A percentile compares a stretch with the other conserved stretches of the same genome.
Conservation (phyloP, 179 eudicot genomes). For the Beta lomatogona region DNA sequence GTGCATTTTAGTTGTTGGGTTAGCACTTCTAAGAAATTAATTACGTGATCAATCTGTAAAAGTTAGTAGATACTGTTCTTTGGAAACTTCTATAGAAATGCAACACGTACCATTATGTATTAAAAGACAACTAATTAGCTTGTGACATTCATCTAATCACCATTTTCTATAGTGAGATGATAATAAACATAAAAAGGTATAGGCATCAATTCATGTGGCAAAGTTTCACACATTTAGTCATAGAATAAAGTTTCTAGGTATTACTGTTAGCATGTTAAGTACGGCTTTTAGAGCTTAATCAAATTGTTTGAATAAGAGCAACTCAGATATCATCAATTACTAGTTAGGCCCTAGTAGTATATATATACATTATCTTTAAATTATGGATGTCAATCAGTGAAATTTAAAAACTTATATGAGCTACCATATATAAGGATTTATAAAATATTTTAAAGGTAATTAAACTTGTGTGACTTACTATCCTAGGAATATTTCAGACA, state of each 20-base stretch:
- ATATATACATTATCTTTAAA: background rate
- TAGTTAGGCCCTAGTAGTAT: background rate
- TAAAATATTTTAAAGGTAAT: too few species aligned
- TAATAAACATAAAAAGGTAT: background rate
- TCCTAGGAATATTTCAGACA: too few species aligned
- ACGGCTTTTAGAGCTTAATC: constrained; percentile 4
- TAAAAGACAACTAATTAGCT: constrained; percentile 16
- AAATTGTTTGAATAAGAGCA: background rate
- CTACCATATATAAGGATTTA: too few species aligned
- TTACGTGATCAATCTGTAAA: constrained; percentile 8
- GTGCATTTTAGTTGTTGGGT: constrained; percentile 9
- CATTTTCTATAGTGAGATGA: background rate
- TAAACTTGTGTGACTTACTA: too few species aligned
- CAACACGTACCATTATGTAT: background rate
- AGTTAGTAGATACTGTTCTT: constrained; percentile 18
- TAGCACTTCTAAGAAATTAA: constrained; percentile 4
- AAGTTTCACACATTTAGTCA: constrained; percentile 15
- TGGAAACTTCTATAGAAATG: constrained; percentile 8
- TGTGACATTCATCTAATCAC: constrained; percentile 15
- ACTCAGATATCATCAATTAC: background rate
- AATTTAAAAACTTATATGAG: background rate
- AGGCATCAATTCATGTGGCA: constrained; percentile 26
- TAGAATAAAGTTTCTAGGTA: constrained; percentile 8
- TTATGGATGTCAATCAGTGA: background rate
- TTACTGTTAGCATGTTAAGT: constrained; percentile 5